Percentiles rank a stretch among this genome's conserved stretches.
phyloP scores from a whole-genome alignment of 176 grass and related monocot genomes.

The Oryza brachyantha region DNA sequence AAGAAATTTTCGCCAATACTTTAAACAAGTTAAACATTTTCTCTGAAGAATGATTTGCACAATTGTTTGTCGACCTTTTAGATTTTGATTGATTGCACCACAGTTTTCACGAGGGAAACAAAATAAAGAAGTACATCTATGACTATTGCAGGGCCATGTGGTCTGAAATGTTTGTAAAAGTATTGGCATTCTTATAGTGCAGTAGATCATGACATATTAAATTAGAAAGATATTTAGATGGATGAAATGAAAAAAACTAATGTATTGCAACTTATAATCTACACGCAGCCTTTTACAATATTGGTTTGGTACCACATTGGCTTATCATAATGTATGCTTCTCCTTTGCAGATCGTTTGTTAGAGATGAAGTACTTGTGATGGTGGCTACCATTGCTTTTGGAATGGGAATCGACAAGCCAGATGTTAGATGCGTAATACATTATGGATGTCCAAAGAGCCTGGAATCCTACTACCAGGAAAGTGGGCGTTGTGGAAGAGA shows the following conservation, averaged over 20 bases:
- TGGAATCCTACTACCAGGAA: conserved; percentile 98
- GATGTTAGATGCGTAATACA: conserved; percentile 95
- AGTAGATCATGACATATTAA: conserved; percentile 10
- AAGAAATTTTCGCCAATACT: conserved; percentile 1
- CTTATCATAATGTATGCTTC: conserved; percentile 23
- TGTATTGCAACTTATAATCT: conserved; percentile 5
- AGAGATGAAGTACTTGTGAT: conserved; percentile 83
- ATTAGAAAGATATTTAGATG: not conserved
- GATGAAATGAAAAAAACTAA: not conserved
- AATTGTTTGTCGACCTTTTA: conserved; percentile 25
- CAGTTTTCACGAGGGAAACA: not conserved
- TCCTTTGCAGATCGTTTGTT: conserved; percentile 74
- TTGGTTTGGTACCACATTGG: not conserved
- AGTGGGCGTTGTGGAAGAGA: conserved; percentile 95
- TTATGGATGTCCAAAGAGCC: conserved; percentile 89
- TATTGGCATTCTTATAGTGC: not conserved
- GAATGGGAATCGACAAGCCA: conserved; percentile 98
- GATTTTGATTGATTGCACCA: not conserved
- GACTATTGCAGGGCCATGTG: not conserved
- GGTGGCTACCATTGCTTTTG: conserved; percentile 97
- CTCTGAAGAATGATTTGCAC: not conserved
- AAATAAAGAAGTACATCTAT: not conserved
- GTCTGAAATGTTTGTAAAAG: conserved; percentile 10
- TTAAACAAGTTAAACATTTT: not conserved
- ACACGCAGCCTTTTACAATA: conserved; percentile 2